Base-by-base conservation (phyloP, 2,329 filamentous ascomycete species). In the Dryadomyces quercivorus region DNA sequence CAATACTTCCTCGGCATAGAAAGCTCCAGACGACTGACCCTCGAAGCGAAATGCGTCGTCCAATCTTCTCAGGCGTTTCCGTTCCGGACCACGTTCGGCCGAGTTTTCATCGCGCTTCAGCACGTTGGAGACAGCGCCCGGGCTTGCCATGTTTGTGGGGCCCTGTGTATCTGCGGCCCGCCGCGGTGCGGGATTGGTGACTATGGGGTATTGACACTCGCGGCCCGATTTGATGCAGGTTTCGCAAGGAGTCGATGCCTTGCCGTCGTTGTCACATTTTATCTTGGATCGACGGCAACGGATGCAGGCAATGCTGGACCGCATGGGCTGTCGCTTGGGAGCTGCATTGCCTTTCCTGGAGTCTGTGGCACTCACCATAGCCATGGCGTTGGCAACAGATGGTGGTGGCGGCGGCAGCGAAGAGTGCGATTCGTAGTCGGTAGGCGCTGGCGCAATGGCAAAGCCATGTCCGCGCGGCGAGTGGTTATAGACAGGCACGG, bases 241-340 rank as follows among this genome's bases (percentile, higher is more conserved):
- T 58, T 86, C 81, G 71, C 88, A 94, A 16, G 80, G 81, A 16
- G 81, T 83, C 40, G 52, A 42, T 58, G 79, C 78, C 55, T 84
- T 78, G 57, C 86, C 86, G 61, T 80, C 78, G 69, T 93, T 93
- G 67, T 88, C 82, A 71, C 88, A 94, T 69, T 92, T 92, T 65
- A 92, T 88, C 70, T 93, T 94, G 65, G 86, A 89, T 62, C 81
- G 81, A 56, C 88, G 78, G 65, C 88, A 92, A 59, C 81, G 77
- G 58, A 80, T 74, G 68, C 88, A 93, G 50, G 88, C 87, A 64
- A 92, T 88, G 63, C 84, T 88, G 49, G 86, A 89, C 61, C 88
- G 79, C 79, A 89, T 85, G 38, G 36, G 36, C 36, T 40, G 67
- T 55, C 72, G 70, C 62, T 67, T 67, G n/a, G 10, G 20, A 38